Evolutionary conservation across 2,329 filamentous ascomycete species (phyloP).

Genomic region (Hypoxylon sp.): DNA sequence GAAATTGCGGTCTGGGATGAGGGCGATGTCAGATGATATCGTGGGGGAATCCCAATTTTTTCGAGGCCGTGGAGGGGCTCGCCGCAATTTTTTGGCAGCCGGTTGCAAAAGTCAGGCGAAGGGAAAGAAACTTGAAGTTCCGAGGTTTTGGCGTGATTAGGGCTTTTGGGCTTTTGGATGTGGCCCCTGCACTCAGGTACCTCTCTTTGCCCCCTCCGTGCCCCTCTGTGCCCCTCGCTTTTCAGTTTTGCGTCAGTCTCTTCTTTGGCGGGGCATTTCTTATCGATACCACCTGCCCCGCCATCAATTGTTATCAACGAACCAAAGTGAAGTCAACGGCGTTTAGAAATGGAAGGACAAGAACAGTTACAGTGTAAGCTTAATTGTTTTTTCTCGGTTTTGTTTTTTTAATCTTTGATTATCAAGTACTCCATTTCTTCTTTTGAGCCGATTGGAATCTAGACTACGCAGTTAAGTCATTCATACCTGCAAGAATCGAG

Average conservation of each 20-base stretch:
- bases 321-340: not conserved
- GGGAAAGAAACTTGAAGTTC: conserved; percentile 39
- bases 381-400: not conserved
- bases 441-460: conserved; percentile 1
- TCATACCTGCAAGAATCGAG: not conserved
- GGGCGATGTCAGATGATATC: conserved; percentile 35
- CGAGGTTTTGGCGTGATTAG: conserved; percentile 53
- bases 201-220: not conserved
- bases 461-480: not conserved
- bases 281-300: conserved; percentile 39
- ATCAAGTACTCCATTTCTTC: not conserved
- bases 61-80: conserved; percentile 42
- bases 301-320: conserved; percentile 25
- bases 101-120: conserved; percentile 29
- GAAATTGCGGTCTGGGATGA: conserved; percentile 34
- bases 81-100: conserved; percentile 48
- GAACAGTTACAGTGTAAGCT: not conserved
- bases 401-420: not conserved
- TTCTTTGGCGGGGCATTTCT: conserved; percentile 26
- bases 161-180: conserved; percentile 43
- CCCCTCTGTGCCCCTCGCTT: conserved; percentile 19
- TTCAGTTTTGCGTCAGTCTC: not conserved
- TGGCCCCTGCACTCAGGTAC: conserved; percentile 30
- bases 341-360: conserved; percentile 12
- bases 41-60: conserved; percentile 37